Base-by-base conservation (phyloP, 129 eudicot species). In the Lonicera japonica region DNA sequence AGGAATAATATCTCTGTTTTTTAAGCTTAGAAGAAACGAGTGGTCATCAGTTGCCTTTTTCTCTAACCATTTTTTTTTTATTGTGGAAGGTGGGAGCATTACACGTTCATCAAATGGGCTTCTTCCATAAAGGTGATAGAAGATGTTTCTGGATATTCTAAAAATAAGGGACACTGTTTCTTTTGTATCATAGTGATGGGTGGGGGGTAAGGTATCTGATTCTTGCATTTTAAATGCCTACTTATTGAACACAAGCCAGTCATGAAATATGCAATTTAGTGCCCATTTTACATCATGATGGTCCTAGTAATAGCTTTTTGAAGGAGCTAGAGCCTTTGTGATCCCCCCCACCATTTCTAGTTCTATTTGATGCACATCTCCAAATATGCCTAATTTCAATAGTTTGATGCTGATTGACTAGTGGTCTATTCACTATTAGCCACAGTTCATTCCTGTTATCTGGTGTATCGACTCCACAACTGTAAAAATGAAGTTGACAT, bases 191-290 rank as follows among this genome's bases (percentile, higher is more conserved):
- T 50, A 15, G 18, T 65, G 14, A 29, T 65, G n/a, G n/a, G n/a
- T 58, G 69, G 53, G 70, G 61, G 70, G 6, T 6, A n/a, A 65
- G 25, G 53, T 10, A 20, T 60, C 29, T 38, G 52, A 60, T 60
- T 39, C 61, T 47, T 52, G 52, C 70, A 54, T 21, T 16, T 38
- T 20, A 11, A 51, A 34, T 43, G 50, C 50, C 55, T 45, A 15
- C 51, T 45, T 12, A 45, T 45, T 15, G n/a, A 45, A 45, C 51
- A 10, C n/a, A 15, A 45, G 16, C 51, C 0, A 4, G 10, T 10
- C 14, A 45, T 45, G 11, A 45, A 10, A 15, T 15, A 15, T 15
- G 7, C 14, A 45, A 3, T 10, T 45, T 45, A 0, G 14, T 12
- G 16, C 3, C 51, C 51, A 45, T 6, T 45, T 4, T 45, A 45